phyloP scores from a whole-genome alignment of 495 filamentous ascomycete genomes.

The Penicillium parvum region DNA sequence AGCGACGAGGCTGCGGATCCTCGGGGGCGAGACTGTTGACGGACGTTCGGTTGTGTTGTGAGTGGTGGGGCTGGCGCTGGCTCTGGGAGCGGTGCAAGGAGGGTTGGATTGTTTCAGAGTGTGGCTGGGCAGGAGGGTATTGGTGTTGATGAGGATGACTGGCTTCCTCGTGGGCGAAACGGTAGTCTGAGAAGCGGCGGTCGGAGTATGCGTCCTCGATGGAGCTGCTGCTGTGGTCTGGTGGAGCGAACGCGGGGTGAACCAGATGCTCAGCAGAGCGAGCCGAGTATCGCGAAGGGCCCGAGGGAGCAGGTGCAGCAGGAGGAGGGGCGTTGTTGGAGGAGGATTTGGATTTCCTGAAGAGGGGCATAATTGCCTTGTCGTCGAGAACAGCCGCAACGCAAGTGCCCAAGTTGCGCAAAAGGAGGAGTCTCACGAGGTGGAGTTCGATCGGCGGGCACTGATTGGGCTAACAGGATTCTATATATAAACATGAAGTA shows the following conservation, averaged over 20 bases:
- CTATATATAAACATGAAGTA: slow-evolving; percentile 14
- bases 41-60: slow-evolving; percentile 26
- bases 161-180: slow-evolving; percentile 1
- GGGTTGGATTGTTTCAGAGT: slow-evolving; percentile 16
- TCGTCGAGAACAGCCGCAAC: not conserved
- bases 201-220: slow-evolving; percentile 16
- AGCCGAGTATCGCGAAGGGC: slow-evolving; percentile 17
- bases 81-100: slow-evolving; percentile 29
- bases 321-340: too few species aligned
- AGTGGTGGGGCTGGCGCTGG: slow-evolving; percentile 25
- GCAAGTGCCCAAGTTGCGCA: too few species aligned
- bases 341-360: slow-evolving; percentile 26
- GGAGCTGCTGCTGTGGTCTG: slow-evolving; percentile 10
- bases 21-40: slow-evolving; percentile 17
- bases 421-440: not conserved
- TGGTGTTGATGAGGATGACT: slow-evolving; percentile 3
- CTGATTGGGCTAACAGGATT: slow-evolving; percentile 2
- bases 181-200: slow-evolving; percentile 14
- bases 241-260: slow-evolving; percentile 21
- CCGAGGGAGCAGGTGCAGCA: too few species aligned
- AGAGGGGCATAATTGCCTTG: slow-evolving; percentile 28
- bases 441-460: slow-evolving; percentile 3
- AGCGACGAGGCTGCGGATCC: slow-evolving; percentile 16
- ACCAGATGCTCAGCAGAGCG: slow-evolving; percentile 34
- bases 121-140: slow-evolving; percentile 3